Percentiles rank a stretch among this genome's conserved stretches.
Conservation (phyloP, 164 flowering plant genomes). For the Tinospora cordifolia region DNA sequence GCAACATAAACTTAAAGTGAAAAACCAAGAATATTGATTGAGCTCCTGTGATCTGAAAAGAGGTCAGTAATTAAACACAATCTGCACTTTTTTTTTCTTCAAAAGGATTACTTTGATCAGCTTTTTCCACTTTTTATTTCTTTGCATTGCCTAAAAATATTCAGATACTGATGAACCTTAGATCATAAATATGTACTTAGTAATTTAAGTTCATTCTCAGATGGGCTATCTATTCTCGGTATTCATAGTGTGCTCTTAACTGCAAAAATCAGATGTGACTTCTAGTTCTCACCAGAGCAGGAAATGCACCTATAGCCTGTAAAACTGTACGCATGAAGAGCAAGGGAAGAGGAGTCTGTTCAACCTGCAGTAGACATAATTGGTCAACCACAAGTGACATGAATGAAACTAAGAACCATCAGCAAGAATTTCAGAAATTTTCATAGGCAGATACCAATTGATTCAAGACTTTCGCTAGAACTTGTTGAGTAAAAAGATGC, state of each 20-base stretch:
- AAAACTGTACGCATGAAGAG: slow-evolving; percentile 97
- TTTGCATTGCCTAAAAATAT: too few species aligned
- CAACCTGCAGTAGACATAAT: slow-evolving; percentile 54
- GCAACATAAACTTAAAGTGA: too few species aligned
- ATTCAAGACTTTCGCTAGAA: slow-evolving; percentile 88
- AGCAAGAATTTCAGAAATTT: neutral
- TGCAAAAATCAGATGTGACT: neutral
- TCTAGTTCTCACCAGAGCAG: slow-evolving; percentile 61
- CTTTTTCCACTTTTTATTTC: too few species aligned
- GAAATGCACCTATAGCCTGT: slow-evolving; percentile 91
- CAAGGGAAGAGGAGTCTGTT: slow-evolving; percentile 92
- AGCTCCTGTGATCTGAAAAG: too few species aligned
- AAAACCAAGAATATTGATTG: too few species aligned
- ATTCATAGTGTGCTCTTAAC: neutral
- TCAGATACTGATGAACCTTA: too few species aligned
- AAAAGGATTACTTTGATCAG: too few species aligned
- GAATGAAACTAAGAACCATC: neutral
- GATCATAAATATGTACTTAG: too few species aligned
- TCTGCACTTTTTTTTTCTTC: too few species aligned
- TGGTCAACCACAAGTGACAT: slow-evolving; percentile 8
- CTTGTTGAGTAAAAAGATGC: slow-evolving; percentile 84
- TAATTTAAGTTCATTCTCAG: neutral
- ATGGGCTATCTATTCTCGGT: neutral
- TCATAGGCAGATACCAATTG: slow-evolving; percentile 54
- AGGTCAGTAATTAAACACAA: too few species aligned